Percentiles rank a stretch among this genome's conserved stretches.
phyloP scores from a whole-genome alignment of 78 protist species.

The Paratrimastix pyriformis region DNA sequence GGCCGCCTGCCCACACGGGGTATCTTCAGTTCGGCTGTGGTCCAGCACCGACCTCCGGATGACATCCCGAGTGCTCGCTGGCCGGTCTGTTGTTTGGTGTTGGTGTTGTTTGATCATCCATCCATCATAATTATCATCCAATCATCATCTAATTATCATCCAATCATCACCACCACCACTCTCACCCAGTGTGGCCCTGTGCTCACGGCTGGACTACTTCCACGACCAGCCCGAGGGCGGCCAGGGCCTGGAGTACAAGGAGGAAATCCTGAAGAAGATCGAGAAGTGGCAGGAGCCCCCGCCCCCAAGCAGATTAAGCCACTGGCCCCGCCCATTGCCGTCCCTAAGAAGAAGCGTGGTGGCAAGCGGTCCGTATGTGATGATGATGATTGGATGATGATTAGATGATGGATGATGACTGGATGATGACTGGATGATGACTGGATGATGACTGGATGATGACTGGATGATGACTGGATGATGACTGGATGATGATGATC shows the following conservation, averaged over 20 bases:
- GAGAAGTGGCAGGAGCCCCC: constrained; percentile 65
- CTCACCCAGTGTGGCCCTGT: constrained; percentile 17
- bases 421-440: no score
- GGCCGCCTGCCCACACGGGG: constrained; percentile 43
- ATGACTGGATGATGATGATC: no score
- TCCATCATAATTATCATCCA: no score
- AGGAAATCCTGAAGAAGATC: constrained; percentile 34
- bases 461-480: no score
- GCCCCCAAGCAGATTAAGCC: constrained; percentile 46
- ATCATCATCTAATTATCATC: no score
- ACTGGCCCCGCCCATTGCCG: constrained; percentile 50
- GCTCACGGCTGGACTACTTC: constrained; percentile 8
- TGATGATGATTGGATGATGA: no score
- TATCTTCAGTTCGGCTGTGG: constrained; percentile 42
- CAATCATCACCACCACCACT: no score
- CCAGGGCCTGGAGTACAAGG: constrained; percentile 8
- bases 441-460: no score
- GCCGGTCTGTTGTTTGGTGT: constrained; percentile 17
- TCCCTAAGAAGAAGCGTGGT: constrained; percentile 37
- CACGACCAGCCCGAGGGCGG: neutral
- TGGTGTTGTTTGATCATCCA: no score
- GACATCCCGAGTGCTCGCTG: constrained; percentile 34
- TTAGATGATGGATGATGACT: no score
- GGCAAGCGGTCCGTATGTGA: no score
- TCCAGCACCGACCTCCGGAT: constrained; percentile 30